phyloP scores from a whole-genome alignment of 176 grass and related monocot species.

The Chloris gayana region DNA sequence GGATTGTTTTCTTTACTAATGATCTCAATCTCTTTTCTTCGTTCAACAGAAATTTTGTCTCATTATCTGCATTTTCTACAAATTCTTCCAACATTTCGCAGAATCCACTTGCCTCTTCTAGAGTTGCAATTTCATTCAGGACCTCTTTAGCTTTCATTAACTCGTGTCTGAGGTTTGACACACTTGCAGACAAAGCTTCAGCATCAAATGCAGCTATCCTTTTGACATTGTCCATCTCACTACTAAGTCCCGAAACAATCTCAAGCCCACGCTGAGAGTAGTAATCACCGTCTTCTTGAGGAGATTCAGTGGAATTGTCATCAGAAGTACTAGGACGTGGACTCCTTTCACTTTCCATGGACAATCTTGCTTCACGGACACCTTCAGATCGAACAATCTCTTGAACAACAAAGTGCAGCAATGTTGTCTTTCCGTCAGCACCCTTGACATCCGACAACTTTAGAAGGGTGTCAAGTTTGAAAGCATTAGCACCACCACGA shows the following conservation, averaged over 20 bases:
- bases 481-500: slow-evolving; percentile 77
- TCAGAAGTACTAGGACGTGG: slow-evolving; percentile 31
- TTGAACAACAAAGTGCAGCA: slow-evolving; percentile 85
- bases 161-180: slow-evolving; percentile 46
- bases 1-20: slow-evolving; percentile 68
- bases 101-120: slow-evolving; percentile 66
- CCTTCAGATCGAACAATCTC: slow-evolving; percentile 82
- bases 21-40: slow-evolving; percentile 80
- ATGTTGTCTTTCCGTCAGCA: slow-evolving; percentile 75
- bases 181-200: slow-evolving; percentile 57
- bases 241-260: slow-evolving; percentile 69
- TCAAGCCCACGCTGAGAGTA: slow-evolving; percentile 62
- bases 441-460: slow-evolving; percentile 90
- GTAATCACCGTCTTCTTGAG: slow-evolving; percentile 31
- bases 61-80: slow-evolving; percentile 51
- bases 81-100: slow-evolving; percentile 48
- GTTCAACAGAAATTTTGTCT: slow-evolving; percentile 55
- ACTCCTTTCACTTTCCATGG: slow-evolving; percentile 44
- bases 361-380: slow-evolving; percentile 49
- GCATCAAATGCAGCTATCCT: slow-evolving; percentile 68
- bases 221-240: slow-evolving; percentile 72
- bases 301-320: slow-evolving; percentile 40
- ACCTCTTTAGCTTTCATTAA: slow-evolving; percentile 63
- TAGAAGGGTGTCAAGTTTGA: slow-evolving; percentile 90
- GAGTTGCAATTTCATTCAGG: slow-evolving; percentile 50